Evolutionary conservation across 306 rosid genomes (phyloP).

Genomic region (Medicago arabica): DNA sequence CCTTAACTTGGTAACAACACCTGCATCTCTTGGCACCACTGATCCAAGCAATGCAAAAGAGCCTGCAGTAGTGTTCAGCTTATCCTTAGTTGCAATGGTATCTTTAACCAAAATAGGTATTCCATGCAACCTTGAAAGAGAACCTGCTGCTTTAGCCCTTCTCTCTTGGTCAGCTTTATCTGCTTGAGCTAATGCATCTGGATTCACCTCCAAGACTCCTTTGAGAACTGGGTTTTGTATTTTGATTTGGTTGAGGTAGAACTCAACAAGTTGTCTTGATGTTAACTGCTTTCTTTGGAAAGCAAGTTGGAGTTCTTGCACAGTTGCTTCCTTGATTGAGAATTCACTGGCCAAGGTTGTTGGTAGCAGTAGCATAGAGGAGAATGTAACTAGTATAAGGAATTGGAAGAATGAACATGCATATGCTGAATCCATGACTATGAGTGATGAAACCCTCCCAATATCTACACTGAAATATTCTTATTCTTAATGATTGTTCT

Average conservation of each 20-base stretch:
- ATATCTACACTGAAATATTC: too few species aligned
- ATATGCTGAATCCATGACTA: neutral
- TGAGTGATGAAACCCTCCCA: too few species aligned
- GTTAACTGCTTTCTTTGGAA: slow-evolving; percentile 56
- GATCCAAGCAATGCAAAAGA: slow-evolving; percentile 70
- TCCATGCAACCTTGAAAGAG: slow-evolving; percentile 59
- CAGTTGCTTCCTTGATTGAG: slow-evolving; percentile 59
- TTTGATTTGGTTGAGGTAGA: slow-evolving; percentile 55
- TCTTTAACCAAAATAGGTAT: slow-evolving; percentile 73
- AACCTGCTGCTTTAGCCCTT: neutral
- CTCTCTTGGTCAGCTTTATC: slow-evolving; percentile 58
- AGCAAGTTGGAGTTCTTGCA: slow-evolving; percentile 59
- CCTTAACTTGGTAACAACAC: slow-evolving; percentile 63
- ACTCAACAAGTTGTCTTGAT: slow-evolving; percentile 64
- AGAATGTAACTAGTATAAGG: neutral
- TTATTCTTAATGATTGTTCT: too few species aligned
- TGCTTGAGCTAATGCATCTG: slow-evolving; percentile 62
- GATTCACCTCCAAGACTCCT: slow-evolving; percentile 65
- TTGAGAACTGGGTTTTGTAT: slow-evolving; percentile 51
- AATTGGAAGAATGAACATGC: slow-evolving; percentile 11
- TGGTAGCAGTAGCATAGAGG: neutral
- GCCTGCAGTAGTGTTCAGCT: slow-evolving; percentile 69
- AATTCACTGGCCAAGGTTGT: slow-evolving; percentile 4
- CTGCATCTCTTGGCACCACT: slow-evolving; percentile 70
- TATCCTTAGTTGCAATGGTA: slow-evolving; percentile 69